A percentile compares a stretch with the other conserved stretches of the same genome.
These are phyloP conservation scores for Clarireedia paspali DNA, from an alignment of 2,329 filamentous ascomycete genomes.

Conservation along the genomic window DNA sequence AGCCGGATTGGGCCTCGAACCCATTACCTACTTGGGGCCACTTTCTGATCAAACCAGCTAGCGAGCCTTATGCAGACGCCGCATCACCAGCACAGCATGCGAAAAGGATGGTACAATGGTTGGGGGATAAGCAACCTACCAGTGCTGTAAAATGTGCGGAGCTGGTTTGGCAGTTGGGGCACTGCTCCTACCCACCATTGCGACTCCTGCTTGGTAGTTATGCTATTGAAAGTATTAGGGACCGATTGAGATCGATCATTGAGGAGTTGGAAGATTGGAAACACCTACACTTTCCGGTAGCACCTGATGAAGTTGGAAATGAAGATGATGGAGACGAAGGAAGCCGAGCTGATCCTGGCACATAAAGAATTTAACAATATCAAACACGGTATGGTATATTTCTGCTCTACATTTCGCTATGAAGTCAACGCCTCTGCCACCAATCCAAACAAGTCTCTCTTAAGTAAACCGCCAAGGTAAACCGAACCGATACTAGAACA, in stretches of 20 bases:
- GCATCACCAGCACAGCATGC: conserved; percentile 84
- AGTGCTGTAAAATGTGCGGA: conserved; percentile 90
- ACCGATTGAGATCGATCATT: conserved; percentile 80
- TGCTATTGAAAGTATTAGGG: conserved; percentile 90
- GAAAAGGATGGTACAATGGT: conserved; percentile 86
- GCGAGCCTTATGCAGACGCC: conserved; percentile 68
- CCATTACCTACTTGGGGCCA: conserved; percentile 80
- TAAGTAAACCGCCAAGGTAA: background rate
- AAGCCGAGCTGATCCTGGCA: conserved; percentile 14
- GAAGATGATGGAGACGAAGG: conserved; percentile 25
- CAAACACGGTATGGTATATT: background rate
- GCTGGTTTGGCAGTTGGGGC: conserved; percentile 87
- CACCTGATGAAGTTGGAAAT: conserved; percentile 33
- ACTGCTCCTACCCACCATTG: conserved; percentile 89
- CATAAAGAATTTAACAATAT: background rate
- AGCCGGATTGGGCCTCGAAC: conserved; percentile 46
- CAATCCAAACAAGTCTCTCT: background rate
- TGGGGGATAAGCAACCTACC: conserved; percentile 85
- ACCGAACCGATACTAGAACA: background rate
- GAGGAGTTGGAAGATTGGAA: conserved; percentile 96
- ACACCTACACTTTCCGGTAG: conserved; percentile 62
- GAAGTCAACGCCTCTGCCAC: background rate
- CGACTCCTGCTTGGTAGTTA: conserved; percentile 84
- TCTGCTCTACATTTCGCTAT: background rate
- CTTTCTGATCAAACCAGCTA: conserved; percentile 81